Evolutionary conservation across 129 eudicot species (phyloP), one percentile per base, ranked within the genome.

Genomic region (Lactuca sativa): DNA sequence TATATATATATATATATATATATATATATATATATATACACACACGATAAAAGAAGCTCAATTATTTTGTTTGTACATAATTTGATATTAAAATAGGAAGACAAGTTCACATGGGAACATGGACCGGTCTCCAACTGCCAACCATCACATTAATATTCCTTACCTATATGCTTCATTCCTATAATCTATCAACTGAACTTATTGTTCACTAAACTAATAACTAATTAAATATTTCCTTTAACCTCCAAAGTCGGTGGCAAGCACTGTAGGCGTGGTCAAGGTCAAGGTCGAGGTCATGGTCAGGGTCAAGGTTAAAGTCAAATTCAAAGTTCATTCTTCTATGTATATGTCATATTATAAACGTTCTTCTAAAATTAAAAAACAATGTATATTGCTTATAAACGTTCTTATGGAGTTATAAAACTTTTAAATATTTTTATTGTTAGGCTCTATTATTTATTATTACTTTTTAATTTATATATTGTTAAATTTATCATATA

Each of bases 51-150:
- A 44, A 1, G 21, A 7, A 1, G 21, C 14, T 31, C 36, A 44
- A 71, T 44, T 71, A 71, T 70, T 41, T 34, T 18, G 49, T 59
- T 43, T 30, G 58, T 70, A 58, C 75, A 15, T 58, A 14, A 41
- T 41, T 70, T 56, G 14, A 58, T 52, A 59, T 47, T 31, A 71
- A 71, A 6, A 4, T 40, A 59, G 9, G 34, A 14, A 59, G 68
- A 71, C 60, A 48, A 32, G 33, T 16, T 59, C 76, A 71, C 76
- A 60, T 71, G 76, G 76, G 60, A 71, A 59, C 76, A 59, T 71
- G 76, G 36, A 59, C 14, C 17, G 76, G 34, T 33, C 49, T 47
- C 58, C 59, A 71, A 47, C 68, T 51, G 60, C 67, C 52, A 14
- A 32, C 48, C 49, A 44, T 59, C 21, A 37, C 56, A 71, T 59